Conservation (phyloP, 2,329 filamentous ascomycete species). For the Diatrype stigma region DNA sequence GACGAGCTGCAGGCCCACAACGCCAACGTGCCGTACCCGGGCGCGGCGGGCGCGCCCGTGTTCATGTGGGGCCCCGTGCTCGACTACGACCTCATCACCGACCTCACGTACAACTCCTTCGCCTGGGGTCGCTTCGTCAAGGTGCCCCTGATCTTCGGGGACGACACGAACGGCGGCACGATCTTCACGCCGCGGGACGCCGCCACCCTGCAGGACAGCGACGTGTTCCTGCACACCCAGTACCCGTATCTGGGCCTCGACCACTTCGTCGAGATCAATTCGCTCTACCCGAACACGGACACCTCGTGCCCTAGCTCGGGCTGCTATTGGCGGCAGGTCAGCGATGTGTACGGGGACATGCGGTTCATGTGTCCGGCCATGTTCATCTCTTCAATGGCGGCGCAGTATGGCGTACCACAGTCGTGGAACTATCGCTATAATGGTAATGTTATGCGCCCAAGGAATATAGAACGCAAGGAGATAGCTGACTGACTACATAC, state of each 20-base stretch:
- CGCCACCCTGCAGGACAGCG: slow-evolving; percentile 41
- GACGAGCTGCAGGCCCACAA: slow-evolving; percentile 39
- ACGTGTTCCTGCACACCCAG: slow-evolving; percentile 54
- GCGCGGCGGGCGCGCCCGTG: slow-evolving; percentile 32
- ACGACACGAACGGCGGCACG: slow-evolving; percentile 63
- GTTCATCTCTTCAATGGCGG: slow-evolving; percentile 42
- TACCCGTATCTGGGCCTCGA: slow-evolving; percentile 49
- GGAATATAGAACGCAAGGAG: too few species aligned
- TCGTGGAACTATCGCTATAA: slow-evolving; percentile 69
- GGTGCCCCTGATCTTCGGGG: slow-evolving; percentile 51
- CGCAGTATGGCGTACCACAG: slow-evolving; percentile 26
- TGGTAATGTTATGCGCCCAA: too few species aligned
- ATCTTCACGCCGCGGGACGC: slow-evolving; percentile 51
- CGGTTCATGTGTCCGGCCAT: slow-evolving; percentile 62
- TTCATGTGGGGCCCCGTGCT: slow-evolving; percentile 54
- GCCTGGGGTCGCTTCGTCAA: slow-evolving; percentile 45
- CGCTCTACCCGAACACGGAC: slow-evolving; percentile 50
- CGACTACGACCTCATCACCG: slow-evolving; percentile 48
- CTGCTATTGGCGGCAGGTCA: slow-evolving; percentile 54
- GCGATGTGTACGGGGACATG: slow-evolving; percentile 60
- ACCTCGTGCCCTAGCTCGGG: slow-evolving; percentile 44
- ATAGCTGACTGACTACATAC: too few species aligned
- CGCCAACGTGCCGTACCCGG: slow-evolving; percentile 35
- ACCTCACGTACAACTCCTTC: slow-evolving; percentile 47
- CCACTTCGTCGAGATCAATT: slow-evolving; percentile 49